Base-by-base conservation (phyloP, 2,329 filamentous ascomycete genomes). In the Venturia asperata region DNA sequence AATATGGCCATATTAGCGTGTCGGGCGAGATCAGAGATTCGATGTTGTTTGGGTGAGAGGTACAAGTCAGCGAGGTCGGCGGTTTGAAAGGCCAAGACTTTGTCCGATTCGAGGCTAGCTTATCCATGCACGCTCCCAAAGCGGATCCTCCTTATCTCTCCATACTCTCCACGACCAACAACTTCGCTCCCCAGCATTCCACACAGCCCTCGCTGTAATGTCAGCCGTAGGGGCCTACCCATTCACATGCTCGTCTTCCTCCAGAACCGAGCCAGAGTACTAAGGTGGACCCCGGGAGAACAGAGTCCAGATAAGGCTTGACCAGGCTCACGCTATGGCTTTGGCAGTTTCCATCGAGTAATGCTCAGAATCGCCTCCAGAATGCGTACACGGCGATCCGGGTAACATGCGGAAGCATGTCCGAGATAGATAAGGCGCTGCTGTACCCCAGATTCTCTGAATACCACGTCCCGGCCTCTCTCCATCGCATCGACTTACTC, bases 401-500 rank as follows among this genome's bases (percentile, higher is more conserved):
- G 49, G 30, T 34, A 34, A n/a, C n/a, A 30, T 34, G 49, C 49
- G 24, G 52, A 17, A 37, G 30, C 30, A 27, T 37, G 15, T 58
- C 52, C 52, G 39, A 17, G 39, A 61, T 5, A 42, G 60, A 61
- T 61, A 61, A 61, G 60, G 60, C n/a, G 21, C 60, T 61, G 39
- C 37, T 61, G 60, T 61, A 61, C 60, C 60, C 60, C 60, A 61
- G 60, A 42, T 61, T 61, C 6, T 43, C n/a, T 27, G 15, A 27
- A 43, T n/a, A 61, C 27, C 58, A 27, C 17, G 34, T 61, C 34
- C 58, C 9, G 41, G 58, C 15, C 21, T 10, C 7, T 2, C 39
- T 39, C 27, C 3, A 27, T 27, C 47, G 6, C 6, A 3, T 43
- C 13, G 13, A 19, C 37, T n/a, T 43, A n/a, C 42, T 45, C 37